Percentiles rank a stretch among this genome's conserved stretches.
phyloP scores from a whole-genome alignment of 805 yeast genomes.

The Maudiozyma turicensis region DNA sequence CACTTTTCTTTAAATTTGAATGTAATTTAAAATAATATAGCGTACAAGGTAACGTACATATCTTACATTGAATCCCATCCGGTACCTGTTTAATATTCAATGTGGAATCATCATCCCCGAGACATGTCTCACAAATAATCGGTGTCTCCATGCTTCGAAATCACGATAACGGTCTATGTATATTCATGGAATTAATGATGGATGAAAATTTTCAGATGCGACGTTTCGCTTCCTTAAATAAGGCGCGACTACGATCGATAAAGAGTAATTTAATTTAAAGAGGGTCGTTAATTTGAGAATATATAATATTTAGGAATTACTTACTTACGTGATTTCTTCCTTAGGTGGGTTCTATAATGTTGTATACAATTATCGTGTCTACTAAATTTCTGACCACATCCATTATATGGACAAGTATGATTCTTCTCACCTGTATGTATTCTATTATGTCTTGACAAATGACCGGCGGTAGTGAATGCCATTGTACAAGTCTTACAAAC shows the following conservation, averaged over 20 bases:
- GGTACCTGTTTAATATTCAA: constrained; percentile 55
- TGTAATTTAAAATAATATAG: constrained; percentile 47
- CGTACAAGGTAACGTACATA: constrained; percentile 79
- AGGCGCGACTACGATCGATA: too few species aligned
- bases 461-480: constrained; percentile 79
- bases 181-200: too few species aligned
- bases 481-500: constrained; percentile 25
- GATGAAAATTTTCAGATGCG: too few species aligned
- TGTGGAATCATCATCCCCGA: constrained; percentile 37
- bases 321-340: constrained; percentile 23
- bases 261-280: background rate
- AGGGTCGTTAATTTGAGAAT: background rate
- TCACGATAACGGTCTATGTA: too few species aligned
- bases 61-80: constrained; percentile 71
- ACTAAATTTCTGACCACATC: constrained; percentile 75
- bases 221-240: too few species aligned
- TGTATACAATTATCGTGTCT: constrained; percentile 93
- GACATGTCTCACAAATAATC: constrained; percentile 55
- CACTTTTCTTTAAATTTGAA: constrained; percentile 46
- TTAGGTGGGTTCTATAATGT: constrained; percentile 75
- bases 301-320: background rate
- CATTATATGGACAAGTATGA: constrained; percentile 70
- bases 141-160: constrained; percentile 1
- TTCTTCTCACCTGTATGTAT: constrained; percentile 90
- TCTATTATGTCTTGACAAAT: constrained; percentile 76